phyloP scores from a whole-genome alignment of 345 rosid species.

The rapeseed (Brassica napus) region Da-Ae NC_063437.1:13977001-13977500 shows the following conservation, averaged over 20 bases:
- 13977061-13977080: background rate
- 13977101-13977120: background rate
- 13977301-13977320: background rate
- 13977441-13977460: slow-evolving; percentile 16
- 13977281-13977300: background rate
- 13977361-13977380: background rate
- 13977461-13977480: slow-evolving; percentile 7
- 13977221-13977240: background rate
- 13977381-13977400: background rate
- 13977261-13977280: background rate
- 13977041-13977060: background rate
- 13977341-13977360: slow-evolving; percentile 3
- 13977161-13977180: background rate
- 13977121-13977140: background rate
- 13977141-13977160: background rate
- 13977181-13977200: background rate
- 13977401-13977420: slow-evolving; percentile 6
- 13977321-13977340: background rate
- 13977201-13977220: background rate
- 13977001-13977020: background rate
- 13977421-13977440: background rate
- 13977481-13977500: background rate
- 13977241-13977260: background rate
- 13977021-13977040: background rate
- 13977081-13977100: background rate